Percentiles rank a stretch among this genome's conserved stretches.
Conservation (phyloP, 2,329 filamentous ascomycete genomes). For the Zasmidium citrigriseum region DNA sequence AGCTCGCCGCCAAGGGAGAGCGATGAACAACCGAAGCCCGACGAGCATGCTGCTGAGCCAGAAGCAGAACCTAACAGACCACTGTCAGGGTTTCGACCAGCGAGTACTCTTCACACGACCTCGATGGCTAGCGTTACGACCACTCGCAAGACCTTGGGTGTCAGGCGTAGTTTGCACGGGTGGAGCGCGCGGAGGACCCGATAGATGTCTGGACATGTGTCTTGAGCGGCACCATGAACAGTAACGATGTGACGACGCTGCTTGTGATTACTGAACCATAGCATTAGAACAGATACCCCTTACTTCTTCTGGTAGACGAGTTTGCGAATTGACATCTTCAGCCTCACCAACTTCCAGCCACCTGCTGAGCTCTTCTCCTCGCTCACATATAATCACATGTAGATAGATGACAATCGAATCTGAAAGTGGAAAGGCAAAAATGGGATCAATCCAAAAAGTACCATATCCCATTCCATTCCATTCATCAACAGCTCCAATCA, state of each 20-base stretch:
- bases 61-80: not conserved
- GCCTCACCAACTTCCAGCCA: too few relatives aligned
- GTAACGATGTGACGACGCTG: too few relatives aligned
- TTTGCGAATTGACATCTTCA: too few relatives aligned
- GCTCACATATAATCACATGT: too few relatives aligned
- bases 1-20: slow-evolving; percentile 42
- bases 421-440: not conserved
- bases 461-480: not conserved
- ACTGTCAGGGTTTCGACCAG: slow-evolving; percentile 33
- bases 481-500: not conserved
- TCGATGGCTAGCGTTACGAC: slow-evolving; percentile 38
- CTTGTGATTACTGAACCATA: too few relatives aligned
- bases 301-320: too few relatives aligned
- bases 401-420: not conserved
- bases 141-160: slow-evolving; percentile 50
- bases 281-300: too few relatives aligned
- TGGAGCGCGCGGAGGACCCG: slow-evolving; percentile 36
- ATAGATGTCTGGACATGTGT: too few relatives aligned
- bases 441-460: not conserved
- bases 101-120: slow-evolving; percentile 46
- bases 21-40: slow-evolving; percentile 3
- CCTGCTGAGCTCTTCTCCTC: too few relatives aligned
- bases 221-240: not conserved
- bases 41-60: not conserved
- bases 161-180: slow-evolving; percentile 51